Percentiles rank a stretch among this genome's conserved stretches.
Evolutionary conservation across 1,284 basidiomycete genomes (phyloP).

Genomic region (Schizophyllum amplum): DNA sequence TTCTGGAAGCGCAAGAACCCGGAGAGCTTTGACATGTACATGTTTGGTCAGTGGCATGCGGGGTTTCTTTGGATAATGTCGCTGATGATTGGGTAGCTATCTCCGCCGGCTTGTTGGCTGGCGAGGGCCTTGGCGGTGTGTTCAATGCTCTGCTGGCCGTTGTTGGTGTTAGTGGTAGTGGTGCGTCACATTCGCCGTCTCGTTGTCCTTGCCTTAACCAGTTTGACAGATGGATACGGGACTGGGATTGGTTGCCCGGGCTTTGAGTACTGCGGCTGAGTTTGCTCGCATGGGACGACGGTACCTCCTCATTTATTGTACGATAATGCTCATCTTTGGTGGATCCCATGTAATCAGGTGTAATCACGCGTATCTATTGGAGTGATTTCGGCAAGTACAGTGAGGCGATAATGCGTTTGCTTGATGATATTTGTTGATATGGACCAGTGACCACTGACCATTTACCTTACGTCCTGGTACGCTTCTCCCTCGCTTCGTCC

Average conservation of each 20-base stretch:
- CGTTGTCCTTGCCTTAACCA: not conserved
- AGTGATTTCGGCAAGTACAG: not conserved
- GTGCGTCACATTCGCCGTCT: slow-evolving; percentile 22
- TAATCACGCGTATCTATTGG: not conserved
- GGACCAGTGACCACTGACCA: no score
- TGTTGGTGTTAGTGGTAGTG: slow-evolving; percentile 38
- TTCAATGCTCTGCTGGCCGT: slow-evolving; percentile 51
- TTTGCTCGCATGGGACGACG: not conserved
- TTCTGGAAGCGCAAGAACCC: slow-evolving; percentile 44
- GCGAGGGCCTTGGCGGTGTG: slow-evolving; percentile 64
- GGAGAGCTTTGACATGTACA: slow-evolving; percentile 45
- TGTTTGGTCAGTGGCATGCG: slow-evolving; percentile 34
- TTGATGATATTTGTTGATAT: no score
- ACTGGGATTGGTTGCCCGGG: slow-evolving; percentile 44
- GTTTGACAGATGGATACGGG: slow-evolving; percentile 27
- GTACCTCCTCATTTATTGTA: not conserved
- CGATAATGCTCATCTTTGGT: not conserved
- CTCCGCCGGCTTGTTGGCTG: slow-evolving; percentile 51
- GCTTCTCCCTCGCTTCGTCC: no score
- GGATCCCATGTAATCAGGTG: not conserved
- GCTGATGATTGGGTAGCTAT: slow-evolving; percentile 7
- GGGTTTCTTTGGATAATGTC: not conserved
- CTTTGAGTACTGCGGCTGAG: slow-evolving; percentile 38
- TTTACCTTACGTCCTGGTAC: no score
- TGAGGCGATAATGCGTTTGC: no score